A percentile compares a stretch with the other conserved stretches of the same genome.
Evolutionary conservation across 2,329 filamentous ascomycete genomes (phyloP).

Genomic region (Fusarium drepaniforme): DNA sequence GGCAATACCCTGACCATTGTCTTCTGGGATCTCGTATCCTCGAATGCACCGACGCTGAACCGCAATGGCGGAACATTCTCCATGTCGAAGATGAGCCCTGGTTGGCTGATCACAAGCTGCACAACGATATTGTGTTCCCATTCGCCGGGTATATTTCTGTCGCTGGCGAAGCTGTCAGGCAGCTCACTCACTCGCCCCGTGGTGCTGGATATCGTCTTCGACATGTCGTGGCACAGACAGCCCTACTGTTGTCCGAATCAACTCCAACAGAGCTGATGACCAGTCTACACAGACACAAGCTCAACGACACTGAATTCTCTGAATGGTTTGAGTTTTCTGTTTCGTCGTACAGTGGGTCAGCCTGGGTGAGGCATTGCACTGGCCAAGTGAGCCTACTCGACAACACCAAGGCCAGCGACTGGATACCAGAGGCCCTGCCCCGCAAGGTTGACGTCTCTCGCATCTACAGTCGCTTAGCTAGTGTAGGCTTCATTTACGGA

Average conservation of each 20-base stretch:
- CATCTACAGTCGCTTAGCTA: not conserved
- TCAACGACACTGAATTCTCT: slow-evolving; percentile 20
- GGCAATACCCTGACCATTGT: slow-evolving; percentile 51
- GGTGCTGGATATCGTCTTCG: slow-evolving; percentile 3
- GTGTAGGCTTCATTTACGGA: slow-evolving; percentile 7
- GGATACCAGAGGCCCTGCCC: not conserved
- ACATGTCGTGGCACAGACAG: slow-evolving; percentile 14
- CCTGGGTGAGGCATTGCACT: slow-evolving; percentile 25
- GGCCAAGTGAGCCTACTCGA: slow-evolving; percentile 17
- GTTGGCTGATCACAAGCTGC: slow-evolving; percentile 55
- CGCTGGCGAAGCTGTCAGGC: slow-evolving; percentile 54
- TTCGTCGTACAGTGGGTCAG: slow-evolving; percentile 12
- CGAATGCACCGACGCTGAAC: slow-evolving; percentile 37
- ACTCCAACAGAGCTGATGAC: slow-evolving; percentile 20
- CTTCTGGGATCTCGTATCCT: slow-evolving; percentile 50
- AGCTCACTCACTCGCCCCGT: not conserved
- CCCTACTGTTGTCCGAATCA: not conserved
- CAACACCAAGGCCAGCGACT: not conserved
- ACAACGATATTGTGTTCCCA: slow-evolving; percentile 38
- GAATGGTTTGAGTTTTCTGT: slow-evolving; percentile 26
- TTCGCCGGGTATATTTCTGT: slow-evolving; percentile 52
- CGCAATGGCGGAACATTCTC: slow-evolving; percentile 44
- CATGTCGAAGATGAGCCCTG: slow-evolving; percentile 47
- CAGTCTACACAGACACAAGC: not conserved
- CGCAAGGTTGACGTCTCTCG: not conserved